A percentile compares a stretch with the other conserved stretches of the same genome.
These are phyloP conservation scores for Erucastrum elatum DNA, from an alignment of 345 rosid species.

Conservation along the genomic window DNA sequence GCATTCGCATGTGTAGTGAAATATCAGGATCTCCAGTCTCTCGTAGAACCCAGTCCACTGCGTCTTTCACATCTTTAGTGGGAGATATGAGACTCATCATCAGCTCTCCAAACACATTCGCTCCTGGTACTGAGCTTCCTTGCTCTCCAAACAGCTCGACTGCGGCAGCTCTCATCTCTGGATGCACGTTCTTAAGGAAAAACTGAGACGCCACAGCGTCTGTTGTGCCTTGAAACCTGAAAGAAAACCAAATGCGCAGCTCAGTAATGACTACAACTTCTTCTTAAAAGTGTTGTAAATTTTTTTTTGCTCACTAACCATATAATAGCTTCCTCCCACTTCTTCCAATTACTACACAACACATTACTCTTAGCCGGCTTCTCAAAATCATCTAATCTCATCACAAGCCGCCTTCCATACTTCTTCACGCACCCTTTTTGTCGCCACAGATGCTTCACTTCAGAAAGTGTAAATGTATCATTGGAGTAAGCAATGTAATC, in stretches of 20 bases:
- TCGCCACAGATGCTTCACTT: slow-evolving; percentile 94
- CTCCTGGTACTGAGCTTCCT: slow-evolving; percentile 54
- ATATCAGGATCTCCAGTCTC: slow-evolving; percentile 74
- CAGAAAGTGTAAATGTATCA: slow-evolving; percentile 64
- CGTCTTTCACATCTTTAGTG: slow-evolving; percentile 70
- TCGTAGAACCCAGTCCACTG: slow-evolving; percentile 72
- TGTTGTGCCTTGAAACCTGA: slow-evolving; percentile 95
- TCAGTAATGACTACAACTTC: slow-evolving; percentile 15
- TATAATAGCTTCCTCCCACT: slow-evolving; percentile 83
- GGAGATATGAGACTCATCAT: slow-evolving; percentile 85
- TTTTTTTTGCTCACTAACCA: slow-evolving; percentile 51
- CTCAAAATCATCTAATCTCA: slow-evolving; percentile 92
- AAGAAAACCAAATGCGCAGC: slow-evolving; percentile 5
- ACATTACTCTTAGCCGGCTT: slow-evolving; percentile 78
- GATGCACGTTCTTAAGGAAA: slow-evolving; percentile 84
- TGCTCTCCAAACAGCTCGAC: slow-evolving; percentile 66
- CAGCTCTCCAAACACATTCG: slow-evolving; percentile 91
- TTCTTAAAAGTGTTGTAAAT: not conserved
- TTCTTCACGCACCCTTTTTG: slow-evolving; percentile 65
- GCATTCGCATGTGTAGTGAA: slow-evolving; percentile 90
- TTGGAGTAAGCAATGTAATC: slow-evolving; percentile 84
- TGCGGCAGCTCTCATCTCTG: slow-evolving; percentile 77
- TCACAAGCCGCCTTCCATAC: slow-evolving; percentile 62
- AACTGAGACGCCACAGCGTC: slow-evolving; percentile 94
- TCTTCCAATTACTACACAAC: slow-evolving; percentile 89